These are phyloP conservation scores for Acidiella bohemica DNA, from an alignment of 495 filamentous ascomycete genomes.

Conservation along the genomic window DNA sequence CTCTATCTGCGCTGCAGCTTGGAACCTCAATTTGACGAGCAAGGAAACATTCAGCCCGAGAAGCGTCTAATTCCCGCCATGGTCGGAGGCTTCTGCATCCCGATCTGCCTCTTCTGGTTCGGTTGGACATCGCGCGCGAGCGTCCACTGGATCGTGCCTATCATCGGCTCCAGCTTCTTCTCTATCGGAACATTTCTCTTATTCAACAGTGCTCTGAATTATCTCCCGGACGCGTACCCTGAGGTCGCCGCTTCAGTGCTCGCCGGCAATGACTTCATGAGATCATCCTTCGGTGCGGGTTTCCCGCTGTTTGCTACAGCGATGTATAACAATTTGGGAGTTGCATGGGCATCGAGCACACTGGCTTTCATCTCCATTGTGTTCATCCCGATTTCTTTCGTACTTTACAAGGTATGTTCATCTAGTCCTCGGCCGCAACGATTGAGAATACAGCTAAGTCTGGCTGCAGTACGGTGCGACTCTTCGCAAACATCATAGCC, in stretches of 20 bases:
- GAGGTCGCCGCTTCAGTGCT: constrained; percentile 35
- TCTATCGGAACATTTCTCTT: constrained; percentile 40
- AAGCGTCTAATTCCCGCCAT: constrained; percentile 33
- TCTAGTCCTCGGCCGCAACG: neutral
- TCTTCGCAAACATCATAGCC: constrained; percentile 16
- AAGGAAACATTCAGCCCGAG: constrained; percentile 34
- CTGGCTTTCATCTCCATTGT: constrained; percentile 25
- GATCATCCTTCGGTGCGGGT: constrained; percentile 35
- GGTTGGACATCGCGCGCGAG: constrained; percentile 32
- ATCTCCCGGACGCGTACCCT: constrained; percentile 27
- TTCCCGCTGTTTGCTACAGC: constrained; percentile 37
- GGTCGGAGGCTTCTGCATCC: constrained; percentile 33
- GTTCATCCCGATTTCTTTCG: constrained; percentile 30
- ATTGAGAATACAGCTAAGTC: neutral
- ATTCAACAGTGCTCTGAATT: constrained; percentile 38
- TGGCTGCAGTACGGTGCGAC: constrained; percentile 11
- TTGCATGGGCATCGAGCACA: constrained; percentile 23
- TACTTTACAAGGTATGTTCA: constrained; percentile 22
- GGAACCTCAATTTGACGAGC: constrained; percentile 30
- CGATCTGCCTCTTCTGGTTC: constrained; percentile 36
- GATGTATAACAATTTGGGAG: constrained; percentile 29
- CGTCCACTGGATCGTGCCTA: constrained; percentile 42
- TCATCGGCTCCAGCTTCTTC: constrained; percentile 41
- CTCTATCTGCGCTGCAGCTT: constrained; percentile 31
- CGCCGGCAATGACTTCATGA: constrained; percentile 39